These are phyloP conservation scores for Phytophthora sp. DNA, from an alignment of 352 stramenopile species.

Conservation along the genomic window DNA sequence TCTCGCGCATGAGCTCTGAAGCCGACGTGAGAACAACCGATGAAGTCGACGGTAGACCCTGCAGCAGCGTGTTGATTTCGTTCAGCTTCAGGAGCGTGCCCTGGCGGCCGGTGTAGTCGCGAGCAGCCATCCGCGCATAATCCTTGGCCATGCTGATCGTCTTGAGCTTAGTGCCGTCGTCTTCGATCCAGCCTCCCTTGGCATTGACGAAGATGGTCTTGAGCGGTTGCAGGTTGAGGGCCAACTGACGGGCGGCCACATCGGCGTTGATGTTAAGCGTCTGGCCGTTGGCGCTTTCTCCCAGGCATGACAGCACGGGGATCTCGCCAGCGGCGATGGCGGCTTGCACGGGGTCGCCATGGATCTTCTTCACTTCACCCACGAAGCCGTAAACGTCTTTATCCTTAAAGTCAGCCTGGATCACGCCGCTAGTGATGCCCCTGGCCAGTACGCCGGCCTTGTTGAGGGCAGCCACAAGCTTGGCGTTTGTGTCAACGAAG, in stretches of 20 bases:
- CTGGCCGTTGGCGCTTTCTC: conserved; percentile 73
- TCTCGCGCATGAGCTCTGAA: conserved; percentile 78
- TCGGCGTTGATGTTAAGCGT: conserved; percentile 92
- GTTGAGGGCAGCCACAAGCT: conserved; percentile 79
- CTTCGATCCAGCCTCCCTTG: conserved; percentile 89
- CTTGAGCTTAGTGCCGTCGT: conserved; percentile 85
- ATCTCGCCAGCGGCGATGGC: conserved; percentile 78
- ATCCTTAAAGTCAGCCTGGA: conserved; percentile 84
- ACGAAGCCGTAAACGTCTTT: conserved; percentile 87
- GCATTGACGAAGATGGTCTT: conserved; percentile 92
- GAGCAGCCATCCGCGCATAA: conserved; percentile 76
- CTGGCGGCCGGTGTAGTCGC: conserved; percentile 89
- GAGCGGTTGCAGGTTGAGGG: conserved; percentile 80
- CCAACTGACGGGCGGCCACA: conserved; percentile 81
- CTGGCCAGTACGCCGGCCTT: conserved; percentile 64
- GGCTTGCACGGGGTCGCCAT: conserved; percentile 68
- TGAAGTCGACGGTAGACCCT: conserved; percentile 75
- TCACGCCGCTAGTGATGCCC: conserved; percentile 89
- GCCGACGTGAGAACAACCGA: conserved; percentile 89
- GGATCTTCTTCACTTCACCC: conserved; percentile 82
- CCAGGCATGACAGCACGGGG: conserved; percentile 86
- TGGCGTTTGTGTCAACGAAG: conserved; percentile 85
- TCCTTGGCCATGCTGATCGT: conserved; percentile 84
- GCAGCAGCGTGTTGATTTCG: conserved; percentile 87
- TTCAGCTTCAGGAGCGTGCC: conserved; percentile 93